phyloP scores from a whole-genome alignment of 2,329 filamentous ascomycete genomes.

The Microcyclospora pomicola region DNA sequence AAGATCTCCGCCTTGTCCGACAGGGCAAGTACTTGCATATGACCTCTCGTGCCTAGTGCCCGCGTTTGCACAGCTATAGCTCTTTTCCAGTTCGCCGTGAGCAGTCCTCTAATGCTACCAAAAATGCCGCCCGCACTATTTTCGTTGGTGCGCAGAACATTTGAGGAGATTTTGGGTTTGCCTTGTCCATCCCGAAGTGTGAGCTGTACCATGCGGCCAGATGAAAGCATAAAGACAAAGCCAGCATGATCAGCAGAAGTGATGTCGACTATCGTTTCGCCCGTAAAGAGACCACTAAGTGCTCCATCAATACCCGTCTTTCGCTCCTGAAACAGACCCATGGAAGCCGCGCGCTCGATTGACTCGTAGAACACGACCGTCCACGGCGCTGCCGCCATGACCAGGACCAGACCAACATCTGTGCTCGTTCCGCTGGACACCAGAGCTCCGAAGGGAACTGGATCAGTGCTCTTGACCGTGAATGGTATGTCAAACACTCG shows the following conservation, averaged over 20 bases:
- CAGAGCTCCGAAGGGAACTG: conserved; percentile 64
- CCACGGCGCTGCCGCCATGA: conserved; percentile 49
- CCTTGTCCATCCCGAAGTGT: conserved; percentile 77
- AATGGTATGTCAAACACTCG: conserved; percentile 70
- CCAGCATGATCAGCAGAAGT: conserved; percentile 77
- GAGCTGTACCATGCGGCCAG: conserved; percentile 73
- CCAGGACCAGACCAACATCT: conserved; percentile 72
- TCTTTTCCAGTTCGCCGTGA: conserved; percentile 58
- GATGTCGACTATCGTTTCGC: conserved; percentile 64
- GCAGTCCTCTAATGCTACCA: conserved; percentile 63
- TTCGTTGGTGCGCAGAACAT: conserved; percentile 55
- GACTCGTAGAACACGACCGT: conserved; percentile 91
- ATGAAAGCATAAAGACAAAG: conserved; percentile 73
- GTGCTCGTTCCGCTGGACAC: conserved; percentile 64
- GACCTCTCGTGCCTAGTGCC: conserved; percentile 57
- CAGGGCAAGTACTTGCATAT: conserved; percentile 69
- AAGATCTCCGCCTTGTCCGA: conserved; percentile 67
- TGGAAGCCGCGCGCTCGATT: conserved; percentile 72
- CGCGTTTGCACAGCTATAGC: conserved; percentile 70
- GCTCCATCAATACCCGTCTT: conserved; percentile 64
- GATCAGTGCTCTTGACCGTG: conserved; percentile 49
- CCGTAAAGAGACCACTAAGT: conserved; percentile 59
- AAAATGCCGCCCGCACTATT: conserved; percentile 54
- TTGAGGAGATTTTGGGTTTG: conserved; percentile 63
- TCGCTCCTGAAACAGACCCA: conserved; percentile 71